Conservation (phyloP, 2,329 filamentous ascomycete species). For the Penicillium sp. region DNA sequence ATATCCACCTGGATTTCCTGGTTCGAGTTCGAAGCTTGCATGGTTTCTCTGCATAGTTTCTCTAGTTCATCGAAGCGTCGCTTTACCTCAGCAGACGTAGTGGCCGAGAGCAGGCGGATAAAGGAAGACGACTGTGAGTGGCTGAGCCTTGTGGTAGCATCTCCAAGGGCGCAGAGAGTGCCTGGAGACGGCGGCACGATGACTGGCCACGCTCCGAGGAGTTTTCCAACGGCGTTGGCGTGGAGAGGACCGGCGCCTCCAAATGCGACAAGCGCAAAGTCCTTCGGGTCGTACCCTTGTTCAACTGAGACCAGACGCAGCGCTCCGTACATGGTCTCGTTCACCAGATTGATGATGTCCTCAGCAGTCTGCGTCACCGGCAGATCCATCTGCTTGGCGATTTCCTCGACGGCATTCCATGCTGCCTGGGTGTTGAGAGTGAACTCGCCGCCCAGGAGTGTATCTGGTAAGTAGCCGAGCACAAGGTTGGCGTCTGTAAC, state of each 20-base stretch:
- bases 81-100: constrained; percentile 40
- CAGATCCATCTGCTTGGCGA: constrained; percentile 55
- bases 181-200: constrained; percentile 58
- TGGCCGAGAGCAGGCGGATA: constrained; percentile 48
- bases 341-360: constrained; percentile 55
- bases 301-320: constrained; percentile 57
- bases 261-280: constrained; percentile 58
- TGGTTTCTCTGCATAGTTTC: constrained; percentile 32
- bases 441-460: constrained; percentile 53
- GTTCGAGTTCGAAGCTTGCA: constrained; percentile 1
- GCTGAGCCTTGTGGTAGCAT: constrained; percentile 56
- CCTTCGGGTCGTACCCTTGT: constrained; percentile 56
- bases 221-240: constrained; percentile 55
- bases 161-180: constrained; percentile 56
- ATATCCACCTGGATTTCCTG: constrained; percentile 29
- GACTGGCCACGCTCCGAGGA: constrained; percentile 58
- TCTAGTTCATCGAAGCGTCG: constrained; percentile 42
- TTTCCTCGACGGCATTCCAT: constrained; percentile 45
- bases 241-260: constrained; percentile 59
- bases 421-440: constrained; percentile 51
- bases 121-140: constrained; percentile 54
- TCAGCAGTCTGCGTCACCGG: constrained; percentile 50
- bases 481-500: constrained; percentile 57
- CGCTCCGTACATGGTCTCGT: constrained; percentile 59
- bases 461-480: constrained; percentile 54